Conservation (phyloP, 345 rosid genomes). For the Eucalyptus sp. region DNA sequence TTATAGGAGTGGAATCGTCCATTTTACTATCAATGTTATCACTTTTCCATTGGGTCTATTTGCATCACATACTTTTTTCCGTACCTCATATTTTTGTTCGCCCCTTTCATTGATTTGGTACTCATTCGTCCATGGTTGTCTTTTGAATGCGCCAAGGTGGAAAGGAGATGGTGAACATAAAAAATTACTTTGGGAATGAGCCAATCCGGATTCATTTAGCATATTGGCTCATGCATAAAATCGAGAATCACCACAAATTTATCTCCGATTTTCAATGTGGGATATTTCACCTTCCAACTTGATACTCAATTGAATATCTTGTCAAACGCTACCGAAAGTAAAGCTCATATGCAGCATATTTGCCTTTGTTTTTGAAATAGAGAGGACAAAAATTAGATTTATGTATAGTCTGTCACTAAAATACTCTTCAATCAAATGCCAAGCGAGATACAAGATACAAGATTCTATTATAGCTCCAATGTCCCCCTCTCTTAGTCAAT, state of each 20-base stretch:
- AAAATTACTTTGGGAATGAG: not conserved
- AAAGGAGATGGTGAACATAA: not conserved
- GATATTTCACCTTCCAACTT: not conserved
- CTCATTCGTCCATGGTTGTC: not conserved
- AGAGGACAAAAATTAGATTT: fast-evolving
- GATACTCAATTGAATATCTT: not conserved
- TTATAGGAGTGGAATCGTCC: no score
- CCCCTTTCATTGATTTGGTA: no score
- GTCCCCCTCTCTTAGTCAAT: no score
- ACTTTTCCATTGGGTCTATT: no score
- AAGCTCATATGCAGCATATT: not conserved
- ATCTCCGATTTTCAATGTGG: fast-evolving
- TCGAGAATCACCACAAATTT: not conserved
- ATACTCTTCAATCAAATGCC: not conserved
- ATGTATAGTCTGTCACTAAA: not conserved
- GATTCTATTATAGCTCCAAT: not conserved
- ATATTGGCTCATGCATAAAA: not conserved
- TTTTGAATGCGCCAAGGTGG: not conserved
- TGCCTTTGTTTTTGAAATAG: not conserved
- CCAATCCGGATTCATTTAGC: not conserved
- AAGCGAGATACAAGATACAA: not conserved
- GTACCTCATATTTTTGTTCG: no score
- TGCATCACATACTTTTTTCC: no score
- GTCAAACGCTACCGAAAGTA: not conserved
- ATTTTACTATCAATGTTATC: no score